These are phyloP conservation scores for Calamus simplicifolius DNA, from an alignment of 176 grass and related monocot species.

Conservation along the genomic window DNA sequence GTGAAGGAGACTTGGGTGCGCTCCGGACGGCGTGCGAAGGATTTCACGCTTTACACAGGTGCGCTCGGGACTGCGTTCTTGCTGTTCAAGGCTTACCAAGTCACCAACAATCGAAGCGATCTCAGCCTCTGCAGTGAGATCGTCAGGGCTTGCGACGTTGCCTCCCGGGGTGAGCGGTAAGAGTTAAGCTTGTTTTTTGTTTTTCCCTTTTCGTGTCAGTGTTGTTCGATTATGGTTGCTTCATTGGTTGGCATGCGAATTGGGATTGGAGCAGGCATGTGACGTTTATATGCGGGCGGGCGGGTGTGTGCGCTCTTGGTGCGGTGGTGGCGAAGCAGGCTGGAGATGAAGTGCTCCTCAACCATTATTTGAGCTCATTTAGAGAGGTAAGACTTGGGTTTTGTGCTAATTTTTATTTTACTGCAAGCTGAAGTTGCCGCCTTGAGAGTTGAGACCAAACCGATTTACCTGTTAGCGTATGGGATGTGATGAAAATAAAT, in stretches of 20 bases:
- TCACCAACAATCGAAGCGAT: slow-evolving; percentile 17
- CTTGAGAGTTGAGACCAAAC: no score
- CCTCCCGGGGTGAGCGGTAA: slow-evolving; percentile 3
- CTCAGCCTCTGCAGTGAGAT: slow-evolving; percentile 22
- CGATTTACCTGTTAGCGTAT: no score
- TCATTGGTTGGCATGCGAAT: not conserved
- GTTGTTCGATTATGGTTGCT: not conserved
- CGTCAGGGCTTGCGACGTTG: slow-evolving; percentile 17
- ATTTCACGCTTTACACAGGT: slow-evolving; percentile 25
- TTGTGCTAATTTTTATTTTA: not conserved
- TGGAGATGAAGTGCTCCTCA: slow-evolving; percentile 32
- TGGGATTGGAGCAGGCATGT: slow-evolving; percentile 51
- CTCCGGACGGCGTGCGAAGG: not conserved
- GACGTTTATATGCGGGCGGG: slow-evolving; percentile 82
- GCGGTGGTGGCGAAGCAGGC: slow-evolving; percentile 54
- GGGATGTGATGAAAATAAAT: no score
- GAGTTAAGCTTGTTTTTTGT: not conserved
- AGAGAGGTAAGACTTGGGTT: slow-evolving; percentile 41
- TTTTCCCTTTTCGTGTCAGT: not conserved
- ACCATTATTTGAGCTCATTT: slow-evolving; percentile 60
- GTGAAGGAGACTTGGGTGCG: slow-evolving; percentile 29
- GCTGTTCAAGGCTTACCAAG: slow-evolving; percentile 23
- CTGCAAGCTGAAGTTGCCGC: no score
- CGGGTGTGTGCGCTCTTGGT: slow-evolving; percentile 70
- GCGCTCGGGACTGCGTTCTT: slow-evolving; percentile 29